A percentile compares a stretch with the other conserved stretches of the same genome.
Conservation (phyloP, 2,329 filamentous ascomycete genomes). For the Trichoderma sp. region DNA sequence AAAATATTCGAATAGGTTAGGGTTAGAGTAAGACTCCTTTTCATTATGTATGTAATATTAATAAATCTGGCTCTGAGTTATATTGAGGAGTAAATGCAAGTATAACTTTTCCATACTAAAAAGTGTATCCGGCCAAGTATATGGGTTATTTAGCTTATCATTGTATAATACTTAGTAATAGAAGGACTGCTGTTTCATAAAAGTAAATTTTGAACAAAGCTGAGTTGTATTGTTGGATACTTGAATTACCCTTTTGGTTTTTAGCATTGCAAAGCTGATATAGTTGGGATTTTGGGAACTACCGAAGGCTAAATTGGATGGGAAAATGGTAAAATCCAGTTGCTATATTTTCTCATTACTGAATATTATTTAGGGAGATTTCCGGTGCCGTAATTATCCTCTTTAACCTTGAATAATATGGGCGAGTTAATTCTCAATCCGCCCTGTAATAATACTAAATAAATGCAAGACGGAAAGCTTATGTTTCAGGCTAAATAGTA, state of each 20-base stretch:
- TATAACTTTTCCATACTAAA: neutral
- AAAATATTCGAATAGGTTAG: no score
- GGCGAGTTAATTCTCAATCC: neutral
- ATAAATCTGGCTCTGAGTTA: neutral
- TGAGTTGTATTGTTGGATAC: neutral
- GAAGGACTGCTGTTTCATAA: neutral
- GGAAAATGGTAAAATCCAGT: neutral
- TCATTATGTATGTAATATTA: no score
- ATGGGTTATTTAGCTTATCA: neutral
- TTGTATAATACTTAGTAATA: neutral
- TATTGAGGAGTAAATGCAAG: neutral
- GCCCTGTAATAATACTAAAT: neutral
- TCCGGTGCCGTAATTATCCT: neutral
- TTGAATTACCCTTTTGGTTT: neutral
- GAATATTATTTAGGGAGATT: neutral
- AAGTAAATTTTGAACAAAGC: neutral
- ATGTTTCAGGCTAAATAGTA: neutral
- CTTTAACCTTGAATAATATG: neutral
- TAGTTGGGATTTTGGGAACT: neutral
- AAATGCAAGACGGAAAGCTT: neutral
- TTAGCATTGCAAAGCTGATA: neutral
- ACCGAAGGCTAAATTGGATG: neutral
- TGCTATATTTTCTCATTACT: neutral
- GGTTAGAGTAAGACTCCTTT: no score
- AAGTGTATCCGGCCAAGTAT: neutral